A percentile compares a stretch with the other conserved stretches of the same genome.
phyloP scores from a whole-genome alignment of 257 asterid genomes.

The Thymus mandschuricus region DNA sequence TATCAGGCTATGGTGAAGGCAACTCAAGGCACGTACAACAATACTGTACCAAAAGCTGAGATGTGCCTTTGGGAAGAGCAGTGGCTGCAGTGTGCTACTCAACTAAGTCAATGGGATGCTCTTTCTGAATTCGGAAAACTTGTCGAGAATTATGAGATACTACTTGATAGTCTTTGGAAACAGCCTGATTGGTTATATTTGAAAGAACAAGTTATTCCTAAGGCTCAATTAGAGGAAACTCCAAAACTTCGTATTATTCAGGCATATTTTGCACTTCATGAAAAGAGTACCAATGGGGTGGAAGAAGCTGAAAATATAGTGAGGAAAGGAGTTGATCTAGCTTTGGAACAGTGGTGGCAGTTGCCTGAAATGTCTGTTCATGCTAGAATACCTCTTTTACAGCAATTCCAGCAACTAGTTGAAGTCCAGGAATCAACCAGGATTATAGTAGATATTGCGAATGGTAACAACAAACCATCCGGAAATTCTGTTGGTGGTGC shows the following conservation, averaged over 20 bases:
- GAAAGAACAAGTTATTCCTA: constrained; percentile 90
- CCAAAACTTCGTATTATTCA: constrained; percentile 94
- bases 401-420: constrained; percentile 97
- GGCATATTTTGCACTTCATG: constrained; percentile 98
- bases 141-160: constrained; percentile 91
- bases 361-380: constrained; percentile 98
- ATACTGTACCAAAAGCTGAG: constrained; percentile 97
- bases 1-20: constrained; percentile 99
- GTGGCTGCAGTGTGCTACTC: constrained; percentile 94
- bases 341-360: constrained; percentile 99
- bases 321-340: constrained; percentile 96
- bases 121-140: constrained; percentile 91
- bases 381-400: constrained; percentile 92
- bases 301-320: constrained; percentile 92
- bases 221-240: constrained; percentile 98
- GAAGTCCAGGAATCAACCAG: constrained; percentile 98
- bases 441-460: constrained; percentile 87
- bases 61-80: constrained; percentile 99
- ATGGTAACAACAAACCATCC: constrained; percentile 84
- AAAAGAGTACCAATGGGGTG: constrained; percentile 86
- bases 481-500: constrained; percentile 85
- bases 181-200: constrained; percentile 98
- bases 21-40: constrained; percentile 97
- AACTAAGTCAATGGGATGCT: constrained; percentile 98
- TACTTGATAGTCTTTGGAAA: constrained; percentile 96